Evolutionary conservation across 805 yeast species (phyloP), one percentile per base, ranked within the genome.

Genomic region (Candida michaelii): DNA sequence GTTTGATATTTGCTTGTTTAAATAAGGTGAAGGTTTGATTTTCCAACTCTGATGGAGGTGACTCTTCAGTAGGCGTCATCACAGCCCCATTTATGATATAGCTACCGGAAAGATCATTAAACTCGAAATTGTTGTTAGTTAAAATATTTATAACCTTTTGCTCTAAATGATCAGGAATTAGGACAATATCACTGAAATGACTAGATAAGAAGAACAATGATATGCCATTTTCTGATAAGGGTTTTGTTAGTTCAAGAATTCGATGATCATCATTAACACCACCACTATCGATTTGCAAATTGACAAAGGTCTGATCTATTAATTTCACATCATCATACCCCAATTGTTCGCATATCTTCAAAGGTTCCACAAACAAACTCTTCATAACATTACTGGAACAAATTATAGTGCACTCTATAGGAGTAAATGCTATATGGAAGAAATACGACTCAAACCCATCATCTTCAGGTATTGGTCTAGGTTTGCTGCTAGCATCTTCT

Each of bases 401-500:
- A 48, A 82, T 80, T 5, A 82, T 61, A 0, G 86, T 80, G 47
- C 83, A 75, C 52, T 82, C 87, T n/a, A 64, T 57, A 0, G 83
- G 83, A 0, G 85, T 78, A 51, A 77, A 75, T 2, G 85, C 82
- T 27, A 82, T 65, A 53, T 79, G 85, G 52, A 79, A 75, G 54
- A 82, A 80, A 25, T 27, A 43, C 3, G 39, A 29, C 10, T 33
- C 39, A n/a, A 16, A 11, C 10, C 2, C 12, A 5, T 25, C 40
- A 13, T 42, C 44, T 7, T 34, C 34, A 23, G 16, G 4, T 3
- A 13, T 27, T 10, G 16, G 24, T n/a, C 24, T 14, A 16, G 31
- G 39, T 18, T 27, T 43, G 38, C 31, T 25, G 4, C 31, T 25
- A 18, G 32, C 24, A 36, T 24, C 24, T 27, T 40, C 36, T 40